phyloP scores from a whole-genome alignment of 148 eudicot genomes.

The Nyssa sinensis region DNA sequence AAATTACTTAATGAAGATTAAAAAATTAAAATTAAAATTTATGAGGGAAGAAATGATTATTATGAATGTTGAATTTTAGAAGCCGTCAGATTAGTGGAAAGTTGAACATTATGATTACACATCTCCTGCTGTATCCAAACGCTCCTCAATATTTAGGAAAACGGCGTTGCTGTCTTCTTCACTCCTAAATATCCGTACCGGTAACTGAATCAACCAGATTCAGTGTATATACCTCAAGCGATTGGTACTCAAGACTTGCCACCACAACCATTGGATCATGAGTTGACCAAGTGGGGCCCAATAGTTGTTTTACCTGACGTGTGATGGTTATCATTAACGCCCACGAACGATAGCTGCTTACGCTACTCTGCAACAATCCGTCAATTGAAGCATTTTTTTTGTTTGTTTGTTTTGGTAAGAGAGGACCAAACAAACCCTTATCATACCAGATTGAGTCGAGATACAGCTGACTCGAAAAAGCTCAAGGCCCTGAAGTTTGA shows the following conservation, averaged over 20 bases:
- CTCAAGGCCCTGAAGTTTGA: background rate
- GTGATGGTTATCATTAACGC: too few relatives aligned
- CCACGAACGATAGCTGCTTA: background rate
- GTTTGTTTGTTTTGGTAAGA: slow-evolving; percentile 27
- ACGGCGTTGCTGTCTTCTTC: too few relatives aligned
- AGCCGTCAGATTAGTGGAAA: too few relatives aligned
- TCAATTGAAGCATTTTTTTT: slow-evolving; percentile 1
- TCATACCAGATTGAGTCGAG: slow-evolving; percentile 7
- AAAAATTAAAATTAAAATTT: too few relatives aligned
- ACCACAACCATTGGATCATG: background rate
- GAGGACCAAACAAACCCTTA: slow-evolving; percentile 62
- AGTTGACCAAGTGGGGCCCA: background rate
- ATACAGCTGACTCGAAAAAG: background rate
- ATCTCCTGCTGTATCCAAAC: background rate
- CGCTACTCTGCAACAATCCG: background rate
- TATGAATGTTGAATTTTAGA: too few relatives aligned
- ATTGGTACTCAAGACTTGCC: background rate
- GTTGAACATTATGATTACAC: too few relatives aligned
- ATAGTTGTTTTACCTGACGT: too few relatives aligned
- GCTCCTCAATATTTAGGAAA: too few relatives aligned
- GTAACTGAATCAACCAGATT: too few relatives aligned
- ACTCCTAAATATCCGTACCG: too few relatives aligned
- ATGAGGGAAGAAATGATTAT: too few relatives aligned
- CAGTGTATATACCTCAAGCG: background rate
- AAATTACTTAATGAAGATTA: too few relatives aligned